Percentiles rank a stretch among this genome's conserved stretches.
Conservation (phyloP, 768 basidiomycete genomes). For the Clathrus columnatus region DNA sequence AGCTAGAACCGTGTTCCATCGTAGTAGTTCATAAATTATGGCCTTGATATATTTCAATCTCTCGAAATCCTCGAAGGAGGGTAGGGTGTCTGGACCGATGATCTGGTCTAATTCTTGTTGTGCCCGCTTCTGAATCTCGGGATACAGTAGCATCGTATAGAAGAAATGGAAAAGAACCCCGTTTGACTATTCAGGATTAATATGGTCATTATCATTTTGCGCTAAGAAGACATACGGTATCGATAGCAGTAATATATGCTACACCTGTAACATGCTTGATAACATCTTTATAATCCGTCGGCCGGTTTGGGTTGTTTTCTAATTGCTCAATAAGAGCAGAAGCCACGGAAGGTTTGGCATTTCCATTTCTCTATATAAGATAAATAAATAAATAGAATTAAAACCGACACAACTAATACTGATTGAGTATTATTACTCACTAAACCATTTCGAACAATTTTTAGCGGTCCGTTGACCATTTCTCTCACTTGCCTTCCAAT, state of each 20-base stretch:
- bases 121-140: constrained; percentile 17
- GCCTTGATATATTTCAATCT: neutral
- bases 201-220: neutral
- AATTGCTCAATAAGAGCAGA: no score
- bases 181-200: neutral
- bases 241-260: neutral
- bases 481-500: neutral
- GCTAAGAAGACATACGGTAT: neutral
- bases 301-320: no score
- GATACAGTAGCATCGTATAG: constrained; percentile 18
- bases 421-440: no score
- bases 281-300: no score
- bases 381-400: no score
- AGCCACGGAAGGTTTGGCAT: no score
- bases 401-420: no score
- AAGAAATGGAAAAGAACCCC: constrained; percentile 11
- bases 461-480: neutral
- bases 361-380: no score
- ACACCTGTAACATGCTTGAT: neutral
- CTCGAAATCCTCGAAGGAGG: constrained; percentile 14
- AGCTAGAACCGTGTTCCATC: neutral
- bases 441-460: no score
- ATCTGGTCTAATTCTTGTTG: constrained; percentile 18
- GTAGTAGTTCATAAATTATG: neutral
- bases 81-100: constrained; percentile 16